Evolutionary conservation across 306 rosid genomes (phyloP), one percentile per base, ranked within the genome.

Genomic region (Gleditsia sinensis): DNA sequence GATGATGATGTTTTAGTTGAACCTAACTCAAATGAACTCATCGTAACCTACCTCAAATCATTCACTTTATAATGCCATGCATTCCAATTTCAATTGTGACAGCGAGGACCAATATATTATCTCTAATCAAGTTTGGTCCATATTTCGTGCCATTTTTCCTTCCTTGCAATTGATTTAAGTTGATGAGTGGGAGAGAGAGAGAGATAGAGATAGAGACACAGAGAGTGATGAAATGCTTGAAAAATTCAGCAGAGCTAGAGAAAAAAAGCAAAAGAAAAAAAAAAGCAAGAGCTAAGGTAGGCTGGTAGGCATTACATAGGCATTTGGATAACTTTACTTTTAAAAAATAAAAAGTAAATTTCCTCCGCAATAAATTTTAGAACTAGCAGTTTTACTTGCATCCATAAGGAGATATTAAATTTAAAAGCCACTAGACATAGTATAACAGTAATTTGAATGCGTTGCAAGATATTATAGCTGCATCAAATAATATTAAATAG

Each of bases 1-100:
- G 45, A 63, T 36, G 37, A 33, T 46, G 37, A 80, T 60, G 71
- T 28, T 58, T 67, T 57, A 80, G 75, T 73, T 74, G 80, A 80
- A 74, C 75, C 76, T 60, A 64, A 55, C 60, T 34, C 78, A 19
- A 14, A 62, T 54, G 23, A 70, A 30, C n/a, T 43, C 59, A 19
- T 12, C 2, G 21, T 42, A 28, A 20, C 74, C 74, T 28, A 54
- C 57, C 74, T 54, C 28, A 2, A 50, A 75, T 66, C 74, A 75
- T 75, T 55, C 67, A 40, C 67, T 40, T 14, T 28, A 17, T 14
- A 37, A 50, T 62, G 56, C 34, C 6, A 3, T 24, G 3, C 9
- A 32, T 34, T 69, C 61, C 75, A 34, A 13, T 33, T 9, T 69
- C 45, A 40, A 25, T n/a, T 13, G 50, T 21, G 40, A 54, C 14